Conservation (phyloP, 148 eudicot species). For the Oxyria digyna region DNA sequence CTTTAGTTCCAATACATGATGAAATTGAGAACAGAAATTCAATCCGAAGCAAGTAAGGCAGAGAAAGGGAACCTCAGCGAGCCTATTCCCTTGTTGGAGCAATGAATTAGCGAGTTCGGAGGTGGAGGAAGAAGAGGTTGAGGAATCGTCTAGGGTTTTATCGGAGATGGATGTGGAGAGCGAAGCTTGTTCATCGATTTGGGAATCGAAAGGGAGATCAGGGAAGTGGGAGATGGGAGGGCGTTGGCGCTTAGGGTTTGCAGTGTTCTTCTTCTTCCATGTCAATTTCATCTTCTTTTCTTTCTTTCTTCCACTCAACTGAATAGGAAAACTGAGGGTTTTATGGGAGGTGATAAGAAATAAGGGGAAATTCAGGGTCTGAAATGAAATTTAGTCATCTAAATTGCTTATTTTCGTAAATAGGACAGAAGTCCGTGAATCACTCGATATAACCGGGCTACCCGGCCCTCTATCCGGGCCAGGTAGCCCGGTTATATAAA, state of each 20-base stretch:
- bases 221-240: conserved; percentile 15
- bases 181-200: background rate
- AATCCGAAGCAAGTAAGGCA: too few species aligned
- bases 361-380: too few species aligned
- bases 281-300: conserved; percentile 48
- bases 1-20: too few species aligned
- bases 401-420: too few species aligned
- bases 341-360: background rate
- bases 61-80: conserved; percentile 40
- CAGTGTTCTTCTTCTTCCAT: conserved; percentile 37
- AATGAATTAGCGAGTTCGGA: conserved; percentile 30
- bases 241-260: conserved; percentile 20
- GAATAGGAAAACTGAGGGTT: background rate
- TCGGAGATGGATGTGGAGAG: background rate
- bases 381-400: too few species aligned
- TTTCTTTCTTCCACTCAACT: background rate
- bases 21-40: too few species aligned
- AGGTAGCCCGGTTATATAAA: too few species aligned
- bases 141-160: conserved; percentile 14
- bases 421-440: too few species aligned
- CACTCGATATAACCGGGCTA: too few species aligned
- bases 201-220: conserved; percentile 37
- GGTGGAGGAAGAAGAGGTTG: conserved; percentile 8
- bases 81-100: conserved; percentile 45
- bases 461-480: too few species aligned